Evolutionary conservation across 805 yeast species (phyloP).

Genomic region (Lipomyces lipofer): DNA sequence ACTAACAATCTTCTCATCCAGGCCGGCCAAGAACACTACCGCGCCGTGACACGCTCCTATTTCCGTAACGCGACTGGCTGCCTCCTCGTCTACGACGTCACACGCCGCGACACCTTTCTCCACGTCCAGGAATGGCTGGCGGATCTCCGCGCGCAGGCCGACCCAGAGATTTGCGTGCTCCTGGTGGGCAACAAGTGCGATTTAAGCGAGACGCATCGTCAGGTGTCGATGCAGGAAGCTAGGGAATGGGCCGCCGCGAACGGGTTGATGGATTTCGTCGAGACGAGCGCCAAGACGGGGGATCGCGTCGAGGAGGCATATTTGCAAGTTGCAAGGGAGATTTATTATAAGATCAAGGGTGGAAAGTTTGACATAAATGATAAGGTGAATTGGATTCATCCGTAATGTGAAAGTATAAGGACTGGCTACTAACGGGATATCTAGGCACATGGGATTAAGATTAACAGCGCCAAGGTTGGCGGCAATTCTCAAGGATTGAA

Average conservation of each 20-base stretch:
- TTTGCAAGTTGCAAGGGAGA: constrained; percentile 39
- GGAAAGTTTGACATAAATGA: constrained; percentile 39
- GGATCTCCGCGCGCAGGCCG: constrained; percentile 71
- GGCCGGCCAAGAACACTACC: constrained; percentile 43
- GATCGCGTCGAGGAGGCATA: constrained; percentile 52
- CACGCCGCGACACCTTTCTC: constrained; percentile 40
- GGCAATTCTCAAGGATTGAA: constrained; percentile 7
- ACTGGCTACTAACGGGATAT: not conserved
- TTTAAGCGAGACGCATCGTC: constrained; percentile 40
- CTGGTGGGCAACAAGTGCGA: constrained; percentile 81
- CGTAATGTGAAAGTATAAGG: not conserved
- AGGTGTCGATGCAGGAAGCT: constrained; percentile 40
- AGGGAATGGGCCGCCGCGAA: constrained; percentile 51
- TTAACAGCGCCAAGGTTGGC: constrained; percentile 26
- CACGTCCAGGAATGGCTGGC: constrained; percentile 61
- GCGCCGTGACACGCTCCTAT: constrained; percentile 42
- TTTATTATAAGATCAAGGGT: constrained; percentile 37
- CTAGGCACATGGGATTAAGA: constrained; percentile 30
- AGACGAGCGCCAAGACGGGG: constrained; percentile 67
- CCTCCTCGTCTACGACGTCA: constrained; percentile 41
- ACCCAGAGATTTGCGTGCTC: constrained; percentile 65
- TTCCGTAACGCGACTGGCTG: constrained; percentile 44
- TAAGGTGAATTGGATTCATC: constrained; percentile 31
- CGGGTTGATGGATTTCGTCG: constrained; percentile 46
- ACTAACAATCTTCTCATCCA: not conserved